Conservation (phyloP, 2,329 filamentous ascomycete genomes). For the Aspergillus udagawae region DNA sequence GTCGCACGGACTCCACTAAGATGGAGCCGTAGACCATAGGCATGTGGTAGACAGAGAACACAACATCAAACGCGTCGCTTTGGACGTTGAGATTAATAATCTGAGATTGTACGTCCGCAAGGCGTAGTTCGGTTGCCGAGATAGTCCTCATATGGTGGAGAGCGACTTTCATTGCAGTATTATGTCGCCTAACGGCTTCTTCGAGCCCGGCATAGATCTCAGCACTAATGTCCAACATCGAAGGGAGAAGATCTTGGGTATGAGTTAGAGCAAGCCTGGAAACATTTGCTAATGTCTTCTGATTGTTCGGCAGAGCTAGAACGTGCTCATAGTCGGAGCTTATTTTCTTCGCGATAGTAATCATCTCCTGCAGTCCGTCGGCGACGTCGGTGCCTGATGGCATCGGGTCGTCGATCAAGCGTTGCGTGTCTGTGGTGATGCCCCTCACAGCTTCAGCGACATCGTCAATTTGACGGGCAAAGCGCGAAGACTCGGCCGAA, state of each 20-base stretch:
- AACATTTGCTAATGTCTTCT: conserved; percentile 59
- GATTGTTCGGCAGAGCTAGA: conserved; percentile 62
- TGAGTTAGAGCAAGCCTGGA: conserved; percentile 63
- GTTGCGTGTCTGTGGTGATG: conserved; percentile 55
- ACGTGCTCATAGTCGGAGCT: conserved; percentile 79
- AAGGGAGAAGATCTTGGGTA: conserved; percentile 60
- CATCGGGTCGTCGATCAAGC: conserved; percentile 36
- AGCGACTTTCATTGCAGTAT: conserved; percentile 61
- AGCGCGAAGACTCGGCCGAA: conserved; percentile 54
- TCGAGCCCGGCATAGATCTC: conserved; percentile 51
- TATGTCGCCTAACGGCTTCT: conserved; percentile 60
- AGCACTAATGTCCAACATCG: conserved; percentile 52
- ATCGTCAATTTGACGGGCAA: conserved; percentile 57
- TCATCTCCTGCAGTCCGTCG: conserved; percentile 72
- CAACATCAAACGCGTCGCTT: conserved; percentile 74
- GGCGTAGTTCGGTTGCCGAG: conserved; percentile 70
- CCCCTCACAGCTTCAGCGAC: conserved; percentile 58
- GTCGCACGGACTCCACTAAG: conserved; percentile 76
- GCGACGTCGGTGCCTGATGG: conserved; percentile 61
- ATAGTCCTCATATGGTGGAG: conserved; percentile 77
- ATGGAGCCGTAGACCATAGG: conserved; percentile 89
- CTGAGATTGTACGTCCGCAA: conserved; percentile 67
- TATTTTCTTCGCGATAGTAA: conserved; percentile 81
- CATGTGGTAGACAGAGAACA: conserved; percentile 75
- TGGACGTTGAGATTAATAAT: conserved; percentile 70